These are phyloP conservation scores for Exsudoporus floridanus DNA, from an alignment of 1,284 basidiomycete species.

Conservation along the genomic window DNA sequence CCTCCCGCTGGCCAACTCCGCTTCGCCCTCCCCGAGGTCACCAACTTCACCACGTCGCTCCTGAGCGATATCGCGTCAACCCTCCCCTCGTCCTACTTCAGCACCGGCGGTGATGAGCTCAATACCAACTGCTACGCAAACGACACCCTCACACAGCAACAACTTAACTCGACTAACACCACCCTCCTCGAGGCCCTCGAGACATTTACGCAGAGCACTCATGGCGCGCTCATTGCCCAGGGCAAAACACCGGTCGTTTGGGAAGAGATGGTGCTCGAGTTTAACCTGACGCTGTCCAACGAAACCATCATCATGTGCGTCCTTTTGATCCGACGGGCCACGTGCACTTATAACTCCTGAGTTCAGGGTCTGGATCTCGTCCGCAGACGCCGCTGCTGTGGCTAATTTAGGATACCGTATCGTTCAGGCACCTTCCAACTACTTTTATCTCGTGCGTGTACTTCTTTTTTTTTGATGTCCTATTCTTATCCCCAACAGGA, in stretches of 20 bases:
- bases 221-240: slow-evolving; percentile 43
- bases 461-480: slow-evolving; percentile 28
- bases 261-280: slow-evolving; percentile 69
- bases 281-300: slow-evolving; percentile 59
- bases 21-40: slow-evolving; percentile 47
- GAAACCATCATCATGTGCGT: slow-evolving; percentile 52
- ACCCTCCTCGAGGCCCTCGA: slow-evolving; percentile 54
- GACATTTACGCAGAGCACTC: slow-evolving; percentile 52
- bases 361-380: slow-evolving; percentile 71
- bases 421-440: slow-evolving; percentile 69
- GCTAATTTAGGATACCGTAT: slow-evolving; percentile 59
- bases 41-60: slow-evolving; percentile 49
- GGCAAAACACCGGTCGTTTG: slow-evolving; percentile 71
- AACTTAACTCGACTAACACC: slow-evolving; percentile 43
- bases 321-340: background rate
- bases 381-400: slow-evolving; percentile 57
- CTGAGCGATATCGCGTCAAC: slow-evolving; percentile 43
- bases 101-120: slow-evolving; percentile 73
- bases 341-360: background rate
- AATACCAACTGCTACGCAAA: slow-evolving; percentile 56
- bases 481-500: slow-evolving; percentile 46
- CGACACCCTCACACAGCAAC: slow-evolving; percentile 47
- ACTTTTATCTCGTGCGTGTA: slow-evolving; percentile 69
- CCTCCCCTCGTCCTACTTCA: slow-evolving; percentile 52
- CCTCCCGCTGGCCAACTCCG: slow-evolving; percentile 71